Base-by-base conservation (phyloP, 2,329 filamentous ascomycete species). In the Hypoxylon sp. region DNA sequence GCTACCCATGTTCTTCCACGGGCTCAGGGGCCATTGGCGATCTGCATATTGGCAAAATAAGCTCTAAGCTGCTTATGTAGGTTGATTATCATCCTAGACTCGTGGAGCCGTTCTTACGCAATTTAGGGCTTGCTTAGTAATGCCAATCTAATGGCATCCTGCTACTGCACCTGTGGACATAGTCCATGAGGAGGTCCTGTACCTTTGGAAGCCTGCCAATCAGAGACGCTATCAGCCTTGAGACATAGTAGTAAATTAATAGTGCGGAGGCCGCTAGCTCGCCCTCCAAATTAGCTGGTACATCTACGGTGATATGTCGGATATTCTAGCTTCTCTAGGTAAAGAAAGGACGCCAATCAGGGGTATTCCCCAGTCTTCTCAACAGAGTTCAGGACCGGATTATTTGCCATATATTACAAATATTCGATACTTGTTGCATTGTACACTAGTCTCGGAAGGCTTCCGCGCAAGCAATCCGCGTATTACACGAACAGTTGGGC, bases 241-340 rank as follows among this genome's bases (percentile, higher is more conserved):
- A 53, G 28, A 64, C 14, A 30, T 7, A 30, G 28, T 5, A 46
- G 30, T 59, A 63, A 28, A 25, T 43, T 45, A 48, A 63, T 63
- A 38, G 60, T 43, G 28, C 41, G 48, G 23, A 14, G 13, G 10
- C 28, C 23, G 38, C 45, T 14, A 46, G 57, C 57, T 57, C 21
- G 23, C 41, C 30, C 43, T 34, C 41, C 25, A 30, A 55, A 51
- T 55, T 50, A 34, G 30, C 36, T 64, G 60, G 57, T 52, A 64
- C 43, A 57, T 50, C 50, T 43, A n/a, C 60, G 61, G 65, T 68
- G 51, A 19, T 62, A 68, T 55, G 41, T 61, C 65, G 65, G 65
- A 46, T 55, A 23, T 17, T 60, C 57, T 68, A 68, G 58, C 61
- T 51, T 11, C 21, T 58, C n/a, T 62, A 17, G 57, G 65, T 19